phyloP scores from a whole-genome alignment of 176 grass and related monocot genomes.

The Elaeis guineensis region DNA sequence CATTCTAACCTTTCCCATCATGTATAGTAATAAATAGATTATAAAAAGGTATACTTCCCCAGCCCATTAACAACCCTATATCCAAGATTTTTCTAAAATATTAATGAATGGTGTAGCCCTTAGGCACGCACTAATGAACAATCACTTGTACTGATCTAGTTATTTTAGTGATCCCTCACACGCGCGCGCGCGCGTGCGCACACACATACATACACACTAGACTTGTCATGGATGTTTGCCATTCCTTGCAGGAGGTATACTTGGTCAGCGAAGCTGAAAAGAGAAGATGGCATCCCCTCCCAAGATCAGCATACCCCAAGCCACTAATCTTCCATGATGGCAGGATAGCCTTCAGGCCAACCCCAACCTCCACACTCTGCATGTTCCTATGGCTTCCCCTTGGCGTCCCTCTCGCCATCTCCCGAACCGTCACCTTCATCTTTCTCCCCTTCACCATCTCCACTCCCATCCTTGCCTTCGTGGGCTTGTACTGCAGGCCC shows the following conservation, averaged over 20 bases:
- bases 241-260: conserved; percentile 39
- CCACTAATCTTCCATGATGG: conserved; percentile 85
- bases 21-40: no score
- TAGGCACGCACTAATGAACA: no score
- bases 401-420: conserved; percentile 29
- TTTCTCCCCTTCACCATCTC: conserved; percentile 44
- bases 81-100: no score
- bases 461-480: conserved; percentile 16
- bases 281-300: conserved; percentile 50
- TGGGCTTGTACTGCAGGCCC: conserved; percentile 38
- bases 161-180: no score
- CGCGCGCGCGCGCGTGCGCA: no score
- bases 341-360: conserved; percentile 66
- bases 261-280: conserved; percentile 46
- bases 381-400: conserved; percentile 83
- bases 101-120: no score
- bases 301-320: conserved; percentile 39
- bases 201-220: no score
- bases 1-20: no score
- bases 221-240: no score
- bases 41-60: no score
- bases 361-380: conserved; percentile 34
- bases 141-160: no score
- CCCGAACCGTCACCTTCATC: conserved; percentile 47
- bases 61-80: no score